phyloP scores from a whole-genome alignment of 169 alveolate genomes.

The Plasmodium sp. region DNA sequence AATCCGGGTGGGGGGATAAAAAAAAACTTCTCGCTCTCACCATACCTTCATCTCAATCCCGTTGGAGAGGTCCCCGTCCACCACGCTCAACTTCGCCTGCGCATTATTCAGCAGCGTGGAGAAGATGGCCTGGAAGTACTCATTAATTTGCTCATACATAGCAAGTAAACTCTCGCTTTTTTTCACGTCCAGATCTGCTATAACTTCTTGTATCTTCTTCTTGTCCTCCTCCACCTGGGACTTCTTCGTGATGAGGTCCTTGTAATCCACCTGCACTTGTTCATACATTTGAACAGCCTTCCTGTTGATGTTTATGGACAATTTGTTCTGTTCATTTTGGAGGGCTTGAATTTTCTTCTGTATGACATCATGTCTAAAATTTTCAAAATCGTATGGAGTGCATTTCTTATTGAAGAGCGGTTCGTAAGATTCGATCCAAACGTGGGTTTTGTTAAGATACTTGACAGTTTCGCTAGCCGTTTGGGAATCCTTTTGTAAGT shows the following conservation, averaged over 20 bases:
- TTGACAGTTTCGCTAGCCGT: constrained; percentile 72
- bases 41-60: constrained; percentile 88
- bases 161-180: constrained; percentile 92
- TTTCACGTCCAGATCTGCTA: constrained; percentile 93
- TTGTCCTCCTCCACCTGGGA: constrained; percentile 92
- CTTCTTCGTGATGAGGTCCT: constrained; percentile 90
- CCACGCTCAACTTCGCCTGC: constrained; percentile 92
- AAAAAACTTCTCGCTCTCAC: neutral
- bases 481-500: constrained; percentile 79
- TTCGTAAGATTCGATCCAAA: constrained; percentile 81
- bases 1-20: too few species aligned
- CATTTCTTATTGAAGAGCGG: constrained; percentile 79
- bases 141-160: constrained; percentile 92
- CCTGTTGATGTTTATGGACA: constrained; percentile 92
- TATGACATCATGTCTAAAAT: constrained; percentile 79
- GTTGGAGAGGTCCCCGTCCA: constrained; percentile 84
- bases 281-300: constrained; percentile 95
- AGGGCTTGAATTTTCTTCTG: constrained; percentile 85
- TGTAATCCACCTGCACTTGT: constrained; percentile 91
- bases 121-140: constrained; percentile 94
- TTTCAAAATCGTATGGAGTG: constrained; percentile 81
- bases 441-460: constrained; percentile 74
- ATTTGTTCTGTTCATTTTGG: constrained; percentile 86
- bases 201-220: constrained; percentile 92
- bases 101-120: constrained; percentile 95